phyloP scores from a whole-genome alignment of 2,329 filamentous ascomycete species.

The Fusarium dlaminii region DNA sequence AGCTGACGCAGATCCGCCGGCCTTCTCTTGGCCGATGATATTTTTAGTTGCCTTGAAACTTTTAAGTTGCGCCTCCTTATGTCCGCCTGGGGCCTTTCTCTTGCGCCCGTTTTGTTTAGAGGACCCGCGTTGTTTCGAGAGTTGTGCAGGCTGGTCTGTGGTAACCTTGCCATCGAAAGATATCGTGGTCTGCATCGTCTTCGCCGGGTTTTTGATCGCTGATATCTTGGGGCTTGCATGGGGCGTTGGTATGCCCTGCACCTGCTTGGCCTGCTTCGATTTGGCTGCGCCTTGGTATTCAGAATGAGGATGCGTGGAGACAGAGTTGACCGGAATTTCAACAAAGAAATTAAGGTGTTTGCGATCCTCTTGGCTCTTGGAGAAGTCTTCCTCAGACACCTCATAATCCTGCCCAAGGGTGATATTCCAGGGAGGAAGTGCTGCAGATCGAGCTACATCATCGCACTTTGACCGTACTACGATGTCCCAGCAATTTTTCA shows the following conservation, averaged over 20 bases:
- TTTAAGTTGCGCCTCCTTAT: slow-evolving; percentile 55
- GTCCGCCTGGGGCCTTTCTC: slow-evolving; percentile 49
- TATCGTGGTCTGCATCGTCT: slow-evolving; percentile 63
- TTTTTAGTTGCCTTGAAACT: slow-evolving; percentile 40
- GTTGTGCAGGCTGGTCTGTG: slow-evolving; percentile 27
- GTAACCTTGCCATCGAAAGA: slow-evolving; percentile 49
- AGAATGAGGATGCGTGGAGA: slow-evolving; percentile 23
- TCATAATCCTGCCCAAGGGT: slow-evolving; percentile 62
- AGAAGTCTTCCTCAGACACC: slow-evolving; percentile 56
- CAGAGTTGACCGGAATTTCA: slow-evolving; percentile 38
- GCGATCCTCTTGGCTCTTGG: slow-evolving; percentile 51
- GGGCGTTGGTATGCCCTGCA: slow-evolving; percentile 66
- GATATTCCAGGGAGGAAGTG: slow-evolving; percentile 67
- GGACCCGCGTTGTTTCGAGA: slow-evolving; percentile 44
- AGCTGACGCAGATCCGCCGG: slow-evolving; percentile 26
- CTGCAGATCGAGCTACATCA: slow-evolving; percentile 79
- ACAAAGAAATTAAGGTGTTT: slow-evolving; percentile 43
- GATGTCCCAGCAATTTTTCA: slow-evolving; percentile 93
- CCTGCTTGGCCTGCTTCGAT: slow-evolving; percentile 53
- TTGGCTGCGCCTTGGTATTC: slow-evolving; percentile 45
- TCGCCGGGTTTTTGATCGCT: slow-evolving; percentile 52
- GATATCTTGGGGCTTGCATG: slow-evolving; percentile 63
- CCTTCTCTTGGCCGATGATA: slow-evolving; percentile 18
- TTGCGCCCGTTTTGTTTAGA: slow-evolving; percentile 47
- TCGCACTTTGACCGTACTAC: slow-evolving; percentile 90